These are phyloP conservation scores for Gleditsia sinensis DNA, from an alignment of 306 rosid species.

Conservation along the genomic window DNA sequence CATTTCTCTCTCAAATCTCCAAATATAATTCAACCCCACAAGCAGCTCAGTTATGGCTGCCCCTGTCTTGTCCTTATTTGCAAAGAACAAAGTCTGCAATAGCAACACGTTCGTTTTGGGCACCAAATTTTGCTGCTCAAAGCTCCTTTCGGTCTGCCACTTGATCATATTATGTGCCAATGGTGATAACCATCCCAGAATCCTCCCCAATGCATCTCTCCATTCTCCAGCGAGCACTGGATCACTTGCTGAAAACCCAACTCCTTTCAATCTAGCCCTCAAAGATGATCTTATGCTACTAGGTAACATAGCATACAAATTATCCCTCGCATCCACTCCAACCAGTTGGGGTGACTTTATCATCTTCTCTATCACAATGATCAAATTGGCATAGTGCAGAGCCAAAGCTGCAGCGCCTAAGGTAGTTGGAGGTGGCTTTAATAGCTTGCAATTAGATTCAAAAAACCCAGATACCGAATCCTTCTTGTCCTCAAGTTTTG, in stretches of 20 bases:
- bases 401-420: constrained; percentile 76
- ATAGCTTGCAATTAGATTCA: constrained; percentile 59
- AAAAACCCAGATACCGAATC: constrained; percentile 51
- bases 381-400: constrained; percentile 77
- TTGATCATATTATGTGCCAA: constrained; percentile 94
- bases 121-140: constrained; percentile 82
- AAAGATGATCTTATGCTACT: constrained; percentile 57
- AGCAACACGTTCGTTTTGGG: constrained; percentile 81
- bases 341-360: constrained; percentile 85
- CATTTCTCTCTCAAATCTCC: constrained; percentile 99
- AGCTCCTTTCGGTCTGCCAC: constrained; percentile 97
- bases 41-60: constrained; percentile 95
- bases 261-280: constrained; percentile 69
- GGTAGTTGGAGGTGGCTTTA: constrained; percentile 62
- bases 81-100: constrained; percentile 85
- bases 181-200: constrained; percentile 89
- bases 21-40: constrained; percentile 90
- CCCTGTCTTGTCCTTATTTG: constrained; percentile 84
- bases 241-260: constrained; percentile 82
- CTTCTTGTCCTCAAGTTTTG: constrained; percentile 21
- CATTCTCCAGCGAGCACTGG: constrained; percentile 74
- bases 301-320: constrained; percentile 80
- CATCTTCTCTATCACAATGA: constrained; percentile 95
- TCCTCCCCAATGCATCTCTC: constrained; percentile 84
- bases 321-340: constrained; percentile 87